Evolutionary conservation across 805 yeast genomes (phyloP).

Genomic region (Candida argentea): DNA sequence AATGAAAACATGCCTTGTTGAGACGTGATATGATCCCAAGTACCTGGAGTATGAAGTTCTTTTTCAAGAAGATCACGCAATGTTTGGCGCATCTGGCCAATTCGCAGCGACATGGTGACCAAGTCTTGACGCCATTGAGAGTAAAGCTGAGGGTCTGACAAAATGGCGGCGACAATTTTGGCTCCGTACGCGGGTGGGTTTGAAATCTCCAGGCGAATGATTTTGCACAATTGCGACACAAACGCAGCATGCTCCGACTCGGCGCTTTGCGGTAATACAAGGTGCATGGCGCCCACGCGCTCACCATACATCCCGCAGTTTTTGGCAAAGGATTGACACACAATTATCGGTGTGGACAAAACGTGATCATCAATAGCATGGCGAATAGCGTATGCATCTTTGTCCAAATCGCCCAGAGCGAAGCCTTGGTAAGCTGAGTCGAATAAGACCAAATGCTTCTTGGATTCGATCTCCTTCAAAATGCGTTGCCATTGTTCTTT

Average conservation of each 20-base stretch:
- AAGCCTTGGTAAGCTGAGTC: constrained; percentile 98
- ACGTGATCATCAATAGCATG: constrained; percentile 38
- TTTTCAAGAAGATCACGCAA: constrained; percentile 49
- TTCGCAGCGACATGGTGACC: constrained; percentile 79
- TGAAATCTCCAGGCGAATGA: constrained; percentile 78
- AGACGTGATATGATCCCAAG: constrained; percentile 81
- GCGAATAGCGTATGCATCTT: constrained; percentile 79
- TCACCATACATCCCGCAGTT: constrained; percentile 97
- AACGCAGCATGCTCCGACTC: constrained; percentile 44
- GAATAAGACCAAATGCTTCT: constrained; percentile 70
- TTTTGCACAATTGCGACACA: constrained; percentile 61
- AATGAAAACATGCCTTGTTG: constrained; percentile 97
- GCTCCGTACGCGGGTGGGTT: constrained; percentile 97
- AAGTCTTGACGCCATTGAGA: constrained; percentile 79
- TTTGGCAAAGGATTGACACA: constrained; percentile 95
- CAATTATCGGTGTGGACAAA: constrained; percentile 42
- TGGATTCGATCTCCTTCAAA: constrained; percentile 46
- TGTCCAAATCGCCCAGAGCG: constrained; percentile 76
- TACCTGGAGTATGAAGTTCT: constrained; percentile 67
- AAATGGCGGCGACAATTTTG: constrained; percentile 69
- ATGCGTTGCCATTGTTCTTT: constrained; percentile 71
- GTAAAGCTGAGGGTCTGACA: constrained; percentile 56
- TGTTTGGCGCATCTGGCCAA: constrained; percentile 63
- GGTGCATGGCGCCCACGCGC: constrained; percentile 88
- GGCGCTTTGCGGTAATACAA: constrained; percentile 35